Conservation (phyloP, 2,329 filamentous ascomycete genomes). For the Verticillium zaregamsianum region DNA sequence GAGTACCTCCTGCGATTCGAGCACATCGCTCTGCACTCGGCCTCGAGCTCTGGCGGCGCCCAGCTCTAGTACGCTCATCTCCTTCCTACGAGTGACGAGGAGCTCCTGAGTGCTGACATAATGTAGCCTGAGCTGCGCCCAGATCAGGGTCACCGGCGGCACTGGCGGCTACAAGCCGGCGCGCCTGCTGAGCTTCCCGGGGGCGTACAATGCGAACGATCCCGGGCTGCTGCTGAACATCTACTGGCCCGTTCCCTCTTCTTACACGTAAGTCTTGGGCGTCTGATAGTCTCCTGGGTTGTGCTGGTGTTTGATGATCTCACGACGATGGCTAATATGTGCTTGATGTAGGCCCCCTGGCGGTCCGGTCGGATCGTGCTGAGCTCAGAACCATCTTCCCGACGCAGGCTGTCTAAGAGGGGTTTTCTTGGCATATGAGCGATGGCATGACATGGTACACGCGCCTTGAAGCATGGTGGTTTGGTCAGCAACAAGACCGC, state of each 20-base stretch:
- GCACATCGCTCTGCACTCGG: slow-evolving; percentile 43
- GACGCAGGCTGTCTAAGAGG: too few species aligned
- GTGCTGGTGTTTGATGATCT: slow-evolving; percentile 5
- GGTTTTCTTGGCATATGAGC: too few species aligned
- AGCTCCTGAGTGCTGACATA: not conserved
- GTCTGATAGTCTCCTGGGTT: not conserved
- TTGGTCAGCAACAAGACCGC: too few species aligned
- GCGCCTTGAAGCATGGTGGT: too few species aligned
- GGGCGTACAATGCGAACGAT: slow-evolving; percentile 33
- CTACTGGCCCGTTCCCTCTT: slow-evolving; percentile 35
- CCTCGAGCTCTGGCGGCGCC: slow-evolving; percentile 33
- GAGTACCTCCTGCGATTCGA: slow-evolving; percentile 46
- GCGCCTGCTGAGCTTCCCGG: slow-evolving; percentile 33
- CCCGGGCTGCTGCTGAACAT: slow-evolving; percentile 40
- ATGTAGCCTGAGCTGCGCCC: slow-evolving; percentile 23
- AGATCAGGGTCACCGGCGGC: slow-evolving; percentile 37
- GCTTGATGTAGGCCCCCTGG: not conserved
- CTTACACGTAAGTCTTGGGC: slow-evolving; percentile 21
- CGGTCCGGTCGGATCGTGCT: slow-evolving; percentile 1
- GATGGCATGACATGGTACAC: too few species aligned
- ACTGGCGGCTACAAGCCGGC: slow-evolving; percentile 31
- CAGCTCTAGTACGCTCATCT: slow-evolving; percentile 31
- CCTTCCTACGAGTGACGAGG: too few species aligned
- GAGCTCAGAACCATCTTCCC: not conserved
- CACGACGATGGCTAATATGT: not conserved